These are phyloP conservation scores for Grosmannia penicillata DNA, from an alignment of 2,329 filamentous ascomycete genomes.

Conservation along the genomic window DNA sequence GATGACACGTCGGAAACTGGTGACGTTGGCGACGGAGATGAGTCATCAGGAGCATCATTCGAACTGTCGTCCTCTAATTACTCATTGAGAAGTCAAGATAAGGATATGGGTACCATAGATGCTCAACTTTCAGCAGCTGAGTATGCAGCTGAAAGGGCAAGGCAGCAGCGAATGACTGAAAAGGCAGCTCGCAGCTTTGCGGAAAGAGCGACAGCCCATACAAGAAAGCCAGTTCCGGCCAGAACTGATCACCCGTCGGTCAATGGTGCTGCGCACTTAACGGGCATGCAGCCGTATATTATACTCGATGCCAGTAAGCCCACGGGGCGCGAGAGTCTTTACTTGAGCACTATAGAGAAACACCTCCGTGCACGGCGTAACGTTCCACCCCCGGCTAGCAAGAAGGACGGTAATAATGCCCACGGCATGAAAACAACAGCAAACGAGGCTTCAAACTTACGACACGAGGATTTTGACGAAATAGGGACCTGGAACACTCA, in stretches of 20 bases:
- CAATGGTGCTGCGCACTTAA: constrained; percentile 43
- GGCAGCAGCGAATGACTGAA: constrained; percentile 41
- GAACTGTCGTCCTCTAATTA: constrained; percentile 7
- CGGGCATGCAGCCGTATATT: constrained; percentile 44
- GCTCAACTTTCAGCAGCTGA: constrained; percentile 27
- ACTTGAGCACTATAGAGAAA: constrained; percentile 43
- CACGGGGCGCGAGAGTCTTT: constrained; percentile 63
- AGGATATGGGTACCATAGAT: too few species aligned
- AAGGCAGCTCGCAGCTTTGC: constrained; percentile 39
- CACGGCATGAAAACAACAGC: not conserved
- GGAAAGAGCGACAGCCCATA: constrained; percentile 40
- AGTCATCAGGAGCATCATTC: not conserved
- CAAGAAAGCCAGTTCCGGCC: constrained; percentile 31
- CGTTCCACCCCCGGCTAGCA: constrained; percentile 5
- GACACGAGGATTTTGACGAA: constrained; percentile 1
- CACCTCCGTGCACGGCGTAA: constrained; percentile 23
- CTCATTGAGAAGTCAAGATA: not conserved
- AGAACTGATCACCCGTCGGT: constrained; percentile 39
- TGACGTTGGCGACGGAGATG: not conserved
- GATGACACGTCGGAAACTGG: not conserved
- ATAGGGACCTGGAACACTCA: constrained; percentile 29
- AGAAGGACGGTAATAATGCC: constrained; percentile 4
- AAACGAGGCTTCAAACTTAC: too few species aligned
- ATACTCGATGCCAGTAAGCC: constrained; percentile 69
- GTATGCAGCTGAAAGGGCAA: constrained; percentile 45